These are phyloP conservation scores for Lathyrus oleraceus DNA, from an alignment of 306 rosid species.

Conservation along the genomic window DNA sequence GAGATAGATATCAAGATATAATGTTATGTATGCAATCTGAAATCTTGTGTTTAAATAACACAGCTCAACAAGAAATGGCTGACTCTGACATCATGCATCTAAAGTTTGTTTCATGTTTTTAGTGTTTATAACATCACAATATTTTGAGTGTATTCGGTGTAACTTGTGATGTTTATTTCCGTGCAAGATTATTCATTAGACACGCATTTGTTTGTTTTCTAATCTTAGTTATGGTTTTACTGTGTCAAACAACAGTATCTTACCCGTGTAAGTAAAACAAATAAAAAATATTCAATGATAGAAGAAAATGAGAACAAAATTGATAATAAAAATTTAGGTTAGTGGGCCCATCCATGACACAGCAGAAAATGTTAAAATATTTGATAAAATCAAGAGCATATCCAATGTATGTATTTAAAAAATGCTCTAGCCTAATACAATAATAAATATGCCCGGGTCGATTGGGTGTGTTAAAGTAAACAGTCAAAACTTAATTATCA, in stretches of 20 bases:
- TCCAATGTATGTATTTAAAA: conserved; percentile 10
- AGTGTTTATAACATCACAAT: no score
- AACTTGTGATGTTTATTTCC: background rate
- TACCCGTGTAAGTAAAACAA: background rate
- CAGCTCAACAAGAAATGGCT: no score
- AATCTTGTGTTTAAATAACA: no score
- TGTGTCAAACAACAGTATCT: background rate
- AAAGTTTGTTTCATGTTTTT: no score
- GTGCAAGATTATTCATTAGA: background rate
- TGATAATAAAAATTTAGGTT: conserved; percentile 3
- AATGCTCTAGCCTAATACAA: conserved; percentile 20
- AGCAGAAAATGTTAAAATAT: conserved; percentile 20
- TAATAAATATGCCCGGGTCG: background rate
- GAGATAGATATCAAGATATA: no score
- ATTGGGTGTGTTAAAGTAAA: conserved; percentile 24
- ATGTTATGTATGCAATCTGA: no score
- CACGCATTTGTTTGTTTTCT: background rate
- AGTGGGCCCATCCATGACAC: conserved; percentile 26
- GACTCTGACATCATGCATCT: no score
- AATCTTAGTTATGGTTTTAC: background rate
- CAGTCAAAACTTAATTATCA: conserved; percentile 22
- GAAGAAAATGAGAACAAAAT: conserved; percentile 6
- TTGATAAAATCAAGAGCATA: conserved; percentile 29
- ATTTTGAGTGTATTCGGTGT: background rate
- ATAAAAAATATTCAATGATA: background rate